phyloP scores from a whole-genome alignment of 2,329 filamentous ascomycete species.

The Cryphonectria japonica region DNA sequence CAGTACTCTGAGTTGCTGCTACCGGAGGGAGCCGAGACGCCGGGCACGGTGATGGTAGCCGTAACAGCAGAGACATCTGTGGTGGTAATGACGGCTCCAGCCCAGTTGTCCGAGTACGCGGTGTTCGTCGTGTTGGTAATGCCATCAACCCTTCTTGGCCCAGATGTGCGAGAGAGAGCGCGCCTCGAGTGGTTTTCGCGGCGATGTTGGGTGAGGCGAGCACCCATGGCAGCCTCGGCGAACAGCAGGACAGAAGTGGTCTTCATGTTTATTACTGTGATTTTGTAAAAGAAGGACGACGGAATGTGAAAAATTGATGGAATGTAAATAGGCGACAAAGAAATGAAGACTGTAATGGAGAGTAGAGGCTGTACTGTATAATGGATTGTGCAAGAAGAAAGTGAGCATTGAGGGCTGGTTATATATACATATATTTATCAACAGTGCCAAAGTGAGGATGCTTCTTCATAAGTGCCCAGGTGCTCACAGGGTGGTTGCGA shows the following conservation, averaged over 20 bases:
- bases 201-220: conserved; percentile 47
- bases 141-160: neutral
- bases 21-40: conserved; percentile 45
- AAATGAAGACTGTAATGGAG: neutral
- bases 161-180: conserved; percentile 4
- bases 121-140: conserved; percentile 12
- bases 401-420: neutral
- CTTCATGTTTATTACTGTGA: conserved; percentile 45
- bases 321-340: neutral
- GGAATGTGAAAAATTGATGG: neutral
- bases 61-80: conserved; percentile 55
- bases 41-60: conserved; percentile 52
- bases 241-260: conserved; percentile 45
- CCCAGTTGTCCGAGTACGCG: conserved; percentile 51
- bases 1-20: conserved; percentile 40
- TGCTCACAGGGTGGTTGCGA: neutral
- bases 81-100: conserved; percentile 57
- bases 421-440: neutral
- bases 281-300: neutral
- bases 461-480: neutral
- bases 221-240: conserved; percentile 45
- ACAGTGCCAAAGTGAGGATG: neutral
- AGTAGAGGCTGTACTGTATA: neutral
- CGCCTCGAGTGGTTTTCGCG: conserved; percentile 37
- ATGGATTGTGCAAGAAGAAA: neutral